A percentile compares a stretch with the other conserved stretches of the same genome.
phyloP scores from a whole-genome alignment of 345 rosid genomes.

The Lagerstroemia speciosa region DNA sequence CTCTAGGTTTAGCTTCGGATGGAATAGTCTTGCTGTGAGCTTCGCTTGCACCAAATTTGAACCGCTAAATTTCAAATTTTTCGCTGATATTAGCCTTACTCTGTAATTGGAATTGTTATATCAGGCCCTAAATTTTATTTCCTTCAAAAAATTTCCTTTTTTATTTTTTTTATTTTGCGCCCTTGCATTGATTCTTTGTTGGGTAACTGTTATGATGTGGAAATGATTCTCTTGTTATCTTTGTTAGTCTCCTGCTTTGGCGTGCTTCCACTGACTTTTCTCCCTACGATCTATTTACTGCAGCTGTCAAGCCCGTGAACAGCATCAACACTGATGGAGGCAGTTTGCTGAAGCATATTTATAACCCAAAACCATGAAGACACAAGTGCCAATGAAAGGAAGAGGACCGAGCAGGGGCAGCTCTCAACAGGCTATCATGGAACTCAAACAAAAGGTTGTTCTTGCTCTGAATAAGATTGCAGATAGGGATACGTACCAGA shows the following conservation, averaged over 20 bases:
- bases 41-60: background rate
- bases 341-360: background rate
- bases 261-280: background rate
- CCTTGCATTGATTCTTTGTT: background rate
- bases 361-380: conserved; percentile 26
- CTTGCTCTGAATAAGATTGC: conserved; percentile 74
- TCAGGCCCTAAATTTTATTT: background rate
- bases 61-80: background rate
- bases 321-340: background rate
- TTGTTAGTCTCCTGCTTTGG: background rate
- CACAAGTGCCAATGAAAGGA: conserved; percentile 26
- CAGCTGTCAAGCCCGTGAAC: background rate
- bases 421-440: conserved; percentile 42
- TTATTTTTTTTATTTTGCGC: background rate
- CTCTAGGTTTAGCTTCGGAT: background rate
- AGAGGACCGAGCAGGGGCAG: conserved; percentile 38
- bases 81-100: background rate
- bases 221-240: background rate
- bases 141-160: background rate
- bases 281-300: background rate
- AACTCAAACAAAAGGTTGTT: conserved; percentile 67
- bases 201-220: background rate
- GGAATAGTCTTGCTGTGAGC: background rate
- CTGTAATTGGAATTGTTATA: background rate
- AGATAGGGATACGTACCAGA: conserved; percentile 77